Base-by-base conservation (phyloP, 257 asterid species). In the Nicotiana sylvestris region DNA sequence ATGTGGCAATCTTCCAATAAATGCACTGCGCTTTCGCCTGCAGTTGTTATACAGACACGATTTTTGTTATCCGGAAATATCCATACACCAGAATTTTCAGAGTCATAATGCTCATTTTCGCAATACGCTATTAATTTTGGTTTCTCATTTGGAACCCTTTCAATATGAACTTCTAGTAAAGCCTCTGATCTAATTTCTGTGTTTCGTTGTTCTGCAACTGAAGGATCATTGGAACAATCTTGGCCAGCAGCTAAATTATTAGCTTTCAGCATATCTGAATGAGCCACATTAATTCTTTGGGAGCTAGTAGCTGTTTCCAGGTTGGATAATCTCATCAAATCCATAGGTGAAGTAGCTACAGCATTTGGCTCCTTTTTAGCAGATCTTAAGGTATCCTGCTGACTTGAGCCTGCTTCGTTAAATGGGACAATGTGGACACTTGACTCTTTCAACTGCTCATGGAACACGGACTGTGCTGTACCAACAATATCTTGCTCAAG, bases 21-120 rank as follows among this genome's bases (percentile, higher is more conserved):
- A 82, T 85, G 81, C 83, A 64, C 81, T 56, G 57, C 84, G 55
- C 83, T 85, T 65, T 91, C 68, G 85, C 94, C 94, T 84, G 98
- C 95, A 85, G 95, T 92, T 69, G 97, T 93, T 82, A 89, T 77
- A 86, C 96, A 92, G 81, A 90, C 83, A 86, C 62, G 86, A 43
- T 87, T 86, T 16, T 85, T 81, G 90, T 93, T 81, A 88, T 85
- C 90, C 12, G 95, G 91, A 82, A 93, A 91, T 87, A 89, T 91
- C 97, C 94, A 90, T 89, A 86, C 81, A 87, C 93, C 93, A 49
- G 89, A 88, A 80, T 82, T 85, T 85, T 89, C 89, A 72, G 85
- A 81, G 49, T 85, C 76, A 83, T 82, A 27, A 83, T 56, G 83
- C 81, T 91, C 94, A 83, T 92, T 91, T 84, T 83, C 81, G 30